Conservation (phyloP, 23 red algal genomes). For the Gracilaria domingensis region DNA sequence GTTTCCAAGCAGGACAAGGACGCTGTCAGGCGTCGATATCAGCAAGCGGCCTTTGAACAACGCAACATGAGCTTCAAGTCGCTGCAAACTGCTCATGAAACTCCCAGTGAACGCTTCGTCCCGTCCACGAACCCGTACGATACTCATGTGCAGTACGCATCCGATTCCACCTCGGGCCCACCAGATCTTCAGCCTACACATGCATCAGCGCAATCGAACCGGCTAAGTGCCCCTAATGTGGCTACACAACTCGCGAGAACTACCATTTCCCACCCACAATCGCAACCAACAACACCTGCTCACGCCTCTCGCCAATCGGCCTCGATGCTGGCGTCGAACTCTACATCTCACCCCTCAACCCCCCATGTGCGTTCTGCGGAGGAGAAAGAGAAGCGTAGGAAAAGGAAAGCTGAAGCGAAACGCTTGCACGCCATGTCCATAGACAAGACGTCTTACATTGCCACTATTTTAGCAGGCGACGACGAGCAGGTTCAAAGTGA, state of each 20-base stretch:
- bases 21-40: slow-evolving; percentile 30
- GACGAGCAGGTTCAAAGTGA: neutral
- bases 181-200: neutral
- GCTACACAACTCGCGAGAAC: neutral
- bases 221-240: neutral
- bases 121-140: neutral
- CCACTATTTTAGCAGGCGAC: slow-evolving; percentile 26
- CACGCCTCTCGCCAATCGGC: neutral
- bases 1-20: slow-evolving; percentile 19
- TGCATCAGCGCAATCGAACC: neutral
- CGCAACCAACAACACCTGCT: neutral
- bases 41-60: slow-evolving; percentile 40
- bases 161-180: neutral
- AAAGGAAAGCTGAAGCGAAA: slow-evolving; percentile 30
- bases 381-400: slow-evolving; percentile 26
- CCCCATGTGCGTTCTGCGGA: slow-evolving; percentile 24
- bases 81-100: neutral
- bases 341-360: neutral
- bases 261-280: neutral
- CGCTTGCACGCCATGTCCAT: slow-evolving; percentile 24
- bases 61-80: neutral
- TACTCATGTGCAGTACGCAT: neutral
- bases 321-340: neutral
- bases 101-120: neutral
- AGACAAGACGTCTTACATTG: slow-evolving; percentile 50